Base-by-base conservation (phyloP, 192 early-diverging fungal species). In the Paraglomus occultum region DNA sequence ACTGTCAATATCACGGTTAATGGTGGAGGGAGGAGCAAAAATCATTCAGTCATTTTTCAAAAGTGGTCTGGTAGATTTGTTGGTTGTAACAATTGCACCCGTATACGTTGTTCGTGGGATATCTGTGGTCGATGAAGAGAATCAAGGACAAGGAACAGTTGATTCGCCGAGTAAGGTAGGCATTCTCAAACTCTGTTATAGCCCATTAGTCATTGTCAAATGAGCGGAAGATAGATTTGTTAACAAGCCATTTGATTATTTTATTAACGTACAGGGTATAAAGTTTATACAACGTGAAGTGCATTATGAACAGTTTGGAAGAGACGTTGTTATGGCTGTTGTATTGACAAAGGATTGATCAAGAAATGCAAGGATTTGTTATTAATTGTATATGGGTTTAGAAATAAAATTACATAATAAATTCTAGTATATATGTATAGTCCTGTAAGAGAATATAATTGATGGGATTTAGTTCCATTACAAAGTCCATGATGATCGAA, bases 11-110 rank as follows among this genome's bases (percentile, higher is more conserved):
- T 45, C 64, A 8, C 62, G 74, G 4, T 58, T 96, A 42, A 96
- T 96, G 94, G 89, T 96, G 10, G 94, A 96, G 83, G 94, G 94
- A 43, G 94, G 94, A 20, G 87, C 91, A 0, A 74, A 73, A 23
- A 77, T 96, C 6, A 94, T 96, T 51, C 76, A 84, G 6, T 74
- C 83, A 6, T 90, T 90, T 67, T 59, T 94, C 66, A 67, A 55
- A 42, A 72, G 60, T 38, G 68, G 70, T 3, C 48, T 74, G 4
- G 73, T 84, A 11, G 80, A 89, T 66, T 72, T 73, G 39, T 66
- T 87, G 44, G 72, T 94, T 17, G 60, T 94, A 38, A 95, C 94
- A 2, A 79, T 91, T 67, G 87, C 91, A 0, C 94, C 92, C 4
- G 60, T 80, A 7, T 81, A 83, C 42, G 81, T 93, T 49, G 92